phyloP scores from a whole-genome alignment of 2,329 filamentous ascomycete genomes.

The Fusarium xyrophilum region DNA sequence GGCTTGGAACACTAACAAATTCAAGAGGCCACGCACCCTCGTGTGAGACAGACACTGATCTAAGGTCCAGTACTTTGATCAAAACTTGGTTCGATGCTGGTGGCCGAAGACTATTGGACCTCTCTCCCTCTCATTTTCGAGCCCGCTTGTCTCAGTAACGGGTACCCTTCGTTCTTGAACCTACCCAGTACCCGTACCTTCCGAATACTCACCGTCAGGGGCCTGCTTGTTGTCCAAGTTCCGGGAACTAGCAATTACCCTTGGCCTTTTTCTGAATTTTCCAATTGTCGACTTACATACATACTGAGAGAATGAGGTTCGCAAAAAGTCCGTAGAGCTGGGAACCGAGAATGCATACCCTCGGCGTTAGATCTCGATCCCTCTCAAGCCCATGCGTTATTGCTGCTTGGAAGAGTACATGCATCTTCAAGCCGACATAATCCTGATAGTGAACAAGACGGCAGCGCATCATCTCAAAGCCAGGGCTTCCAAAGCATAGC shows the following conservation, averaged over 20 bases:
- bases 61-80: neutral
- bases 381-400: neutral
- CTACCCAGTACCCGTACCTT: neutral
- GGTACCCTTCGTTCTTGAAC: neutral
- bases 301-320: neutral
- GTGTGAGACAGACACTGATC: neutral
- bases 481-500: neutral
- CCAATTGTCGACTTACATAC: neutral
- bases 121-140: neutral
- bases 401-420: neutral
- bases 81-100: neutral
- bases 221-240: neutral
- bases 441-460: neutral
- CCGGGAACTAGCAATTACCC: neutral
- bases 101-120: conserved; percentile 27
- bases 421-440: neutral
- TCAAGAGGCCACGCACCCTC: neutral
- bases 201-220: neutral
- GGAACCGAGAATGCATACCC: neutral
- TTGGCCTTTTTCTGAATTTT: neutral
- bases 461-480: neutral
- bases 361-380: neutral
- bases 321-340: neutral
- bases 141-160: neutral
- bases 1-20: conserved; percentile 29